A percentile compares a stretch with the other conserved stretches of the same genome.
These are phyloP conservation scores for Tephrocybe sp. DNA, from an alignment of 768 basidiomycete genomes.

Conservation along the genomic window DNA sequence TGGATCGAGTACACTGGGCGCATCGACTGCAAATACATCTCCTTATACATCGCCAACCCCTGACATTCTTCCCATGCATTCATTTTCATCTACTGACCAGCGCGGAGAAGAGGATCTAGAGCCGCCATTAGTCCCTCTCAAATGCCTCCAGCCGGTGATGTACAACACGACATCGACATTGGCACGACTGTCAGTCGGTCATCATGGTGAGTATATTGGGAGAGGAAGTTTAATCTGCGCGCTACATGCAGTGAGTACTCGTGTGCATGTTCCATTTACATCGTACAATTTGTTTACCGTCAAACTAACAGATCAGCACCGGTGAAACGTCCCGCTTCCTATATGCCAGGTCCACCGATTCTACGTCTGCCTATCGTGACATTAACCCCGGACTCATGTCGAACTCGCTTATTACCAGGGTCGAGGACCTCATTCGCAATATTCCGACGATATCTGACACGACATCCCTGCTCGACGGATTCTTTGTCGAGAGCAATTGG, in stretches of 20 bases:
- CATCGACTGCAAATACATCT: slow-evolving; percentile 16
- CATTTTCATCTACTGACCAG: not conserved
- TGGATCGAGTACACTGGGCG: slow-evolving; percentile 18
- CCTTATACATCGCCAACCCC: slow-evolving; percentile 16
- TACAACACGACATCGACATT: slow-evolving; percentile 39
- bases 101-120: slow-evolving; percentile 12
- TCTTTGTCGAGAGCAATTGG: slow-evolving; percentile 47
- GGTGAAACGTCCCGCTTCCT: slow-evolving; percentile 30
- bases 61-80: slow-evolving; percentile 6
- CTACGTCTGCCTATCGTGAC: slow-evolving; percentile 27
- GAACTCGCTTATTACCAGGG: slow-evolving; percentile 17
- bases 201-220: slow-evolving; percentile 49
- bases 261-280: not conserved
- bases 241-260: slow-evolving; percentile 37
- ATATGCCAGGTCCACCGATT: slow-evolving; percentile 39
- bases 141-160: slow-evolving; percentile 28
- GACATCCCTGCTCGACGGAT: slow-evolving; percentile 33
- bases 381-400: slow-evolving; percentile 19
- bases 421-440: slow-evolving; percentile 31
- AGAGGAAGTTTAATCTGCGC: slow-evolving; percentile 45
- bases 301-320: slow-evolving; percentile 30
- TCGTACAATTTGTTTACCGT: slow-evolving; percentile 2
- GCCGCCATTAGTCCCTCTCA: slow-evolving; percentile 9
- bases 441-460: slow-evolving; percentile 31
- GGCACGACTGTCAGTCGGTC: slow-evolving; percentile 41